These are phyloP conservation scores for Coemansia sp. DNA, from an alignment of 192 early-diverging fungal genomes.

Conservation along the genomic window DNA sequence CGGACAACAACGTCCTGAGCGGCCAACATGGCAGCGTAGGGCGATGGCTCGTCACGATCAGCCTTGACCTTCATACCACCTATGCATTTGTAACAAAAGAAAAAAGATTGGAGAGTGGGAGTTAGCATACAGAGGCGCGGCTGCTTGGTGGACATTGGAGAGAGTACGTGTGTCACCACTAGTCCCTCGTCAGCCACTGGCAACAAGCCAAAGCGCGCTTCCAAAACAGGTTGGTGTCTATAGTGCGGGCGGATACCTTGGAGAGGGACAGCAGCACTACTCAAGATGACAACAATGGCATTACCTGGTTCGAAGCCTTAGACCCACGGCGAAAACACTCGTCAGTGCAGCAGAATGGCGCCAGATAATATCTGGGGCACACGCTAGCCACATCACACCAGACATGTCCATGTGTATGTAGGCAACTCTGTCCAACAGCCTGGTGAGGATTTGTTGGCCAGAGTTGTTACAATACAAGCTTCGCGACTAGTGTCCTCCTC, in stretches of 20 bases:
- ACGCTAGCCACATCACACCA: slow-evolving; percentile 17
- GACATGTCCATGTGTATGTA: slow-evolving; percentile 1
- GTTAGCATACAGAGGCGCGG: slow-evolving; percentile 7
- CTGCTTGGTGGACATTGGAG: slow-evolving; percentile 34
- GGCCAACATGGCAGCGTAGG: slow-evolving; percentile 99
- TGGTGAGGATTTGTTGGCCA: neutral
- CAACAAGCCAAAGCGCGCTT: slow-evolving; percentile 28
- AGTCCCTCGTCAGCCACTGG: slow-evolving; percentile 56
- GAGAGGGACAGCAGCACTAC: neutral
- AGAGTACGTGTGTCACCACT: slow-evolving; percentile 73
- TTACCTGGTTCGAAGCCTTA: slow-evolving; percentile 24
- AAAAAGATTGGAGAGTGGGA: neutral
- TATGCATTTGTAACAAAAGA: slow-evolving; percentile 30
- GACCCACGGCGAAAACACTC: slow-evolving; percentile 49
- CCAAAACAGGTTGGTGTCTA: slow-evolving; percentile 12
- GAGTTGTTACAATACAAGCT: neutral
- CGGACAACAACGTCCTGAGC: slow-evolving; percentile 97
- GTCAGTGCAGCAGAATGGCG: neutral
- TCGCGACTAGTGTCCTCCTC: neutral
- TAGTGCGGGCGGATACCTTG: slow-evolving; percentile 23
- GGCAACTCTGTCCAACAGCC: neutral
- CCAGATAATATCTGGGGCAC: neutral
- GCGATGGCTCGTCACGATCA: slow-evolving; percentile 99
- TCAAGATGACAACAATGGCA: slow-evolving; percentile 15
- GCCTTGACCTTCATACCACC: slow-evolving; percentile 99